A percentile compares a stretch with the other conserved stretches of the same genome.
phyloP scores from a whole-genome alignment of 257 asterid genomes.

The Solanum lignicaule region DNA sequence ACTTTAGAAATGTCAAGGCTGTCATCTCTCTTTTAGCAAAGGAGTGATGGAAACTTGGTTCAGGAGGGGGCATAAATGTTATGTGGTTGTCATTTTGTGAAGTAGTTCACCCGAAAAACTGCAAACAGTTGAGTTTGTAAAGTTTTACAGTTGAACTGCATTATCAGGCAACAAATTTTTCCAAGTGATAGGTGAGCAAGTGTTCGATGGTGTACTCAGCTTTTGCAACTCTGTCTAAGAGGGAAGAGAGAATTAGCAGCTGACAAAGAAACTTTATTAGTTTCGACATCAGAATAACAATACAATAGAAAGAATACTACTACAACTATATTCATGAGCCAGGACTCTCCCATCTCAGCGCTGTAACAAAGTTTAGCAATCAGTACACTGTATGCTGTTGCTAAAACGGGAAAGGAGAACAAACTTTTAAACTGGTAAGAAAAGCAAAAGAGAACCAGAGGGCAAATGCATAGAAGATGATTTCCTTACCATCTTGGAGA shows the following conservation, averaged over 20 bases:
- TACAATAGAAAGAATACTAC: neutral
- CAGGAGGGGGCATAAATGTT: neutral
- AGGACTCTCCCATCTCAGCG: neutral
- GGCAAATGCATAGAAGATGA: neutral
- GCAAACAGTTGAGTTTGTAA: neutral
- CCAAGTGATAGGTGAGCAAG: neutral
- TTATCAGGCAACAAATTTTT: neutral
- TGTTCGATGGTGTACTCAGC: neutral
- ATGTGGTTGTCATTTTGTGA: neutral
- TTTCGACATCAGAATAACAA: neutral
- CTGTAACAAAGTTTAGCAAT: neutral
- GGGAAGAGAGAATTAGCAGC: neutral
- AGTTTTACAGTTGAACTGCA: neutral
- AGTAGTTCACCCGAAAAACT: neutral
- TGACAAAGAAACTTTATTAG: neutral
- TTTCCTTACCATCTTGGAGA: neutral
- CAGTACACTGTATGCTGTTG: neutral
- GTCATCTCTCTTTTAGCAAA: neutral
- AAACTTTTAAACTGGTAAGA: too few species aligned
- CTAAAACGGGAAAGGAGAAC: neutral
- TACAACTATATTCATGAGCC: neutral
- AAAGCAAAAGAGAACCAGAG: neutral
- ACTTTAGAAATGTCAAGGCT: neutral
- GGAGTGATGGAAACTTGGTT: neutral
- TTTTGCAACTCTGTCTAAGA: neutral